phyloP scores from a whole-genome alignment of 139 green algal species.

The Prasinococcaceae sp. region DNA sequence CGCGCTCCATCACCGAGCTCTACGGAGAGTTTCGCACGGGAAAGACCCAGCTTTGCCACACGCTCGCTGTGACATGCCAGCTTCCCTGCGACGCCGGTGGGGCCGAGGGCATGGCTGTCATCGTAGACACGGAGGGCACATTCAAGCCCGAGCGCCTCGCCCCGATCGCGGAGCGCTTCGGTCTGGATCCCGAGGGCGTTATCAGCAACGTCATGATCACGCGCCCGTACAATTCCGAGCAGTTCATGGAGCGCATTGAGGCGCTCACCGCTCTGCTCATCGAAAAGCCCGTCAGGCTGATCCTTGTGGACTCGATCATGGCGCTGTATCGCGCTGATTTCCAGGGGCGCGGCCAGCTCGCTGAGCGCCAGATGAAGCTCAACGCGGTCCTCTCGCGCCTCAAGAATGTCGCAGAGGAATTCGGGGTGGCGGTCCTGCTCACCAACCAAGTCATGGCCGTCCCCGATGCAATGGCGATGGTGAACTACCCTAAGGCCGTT shows the following conservation, averaged over 20 bases:
- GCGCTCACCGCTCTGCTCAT: constrained; percentile 54
- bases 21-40: constrained; percentile 60
- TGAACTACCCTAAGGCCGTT: constrained; percentile 66
- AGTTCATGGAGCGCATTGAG: constrained; percentile 50
- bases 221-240: constrained; percentile 62
- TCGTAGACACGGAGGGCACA: constrained; percentile 85
- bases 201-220: constrained; percentile 61
- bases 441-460: constrained; percentile 77
- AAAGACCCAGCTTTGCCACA: constrained; percentile 67
- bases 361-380: constrained; percentile 82
- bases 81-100: constrained; percentile 35
- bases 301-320: constrained; percentile 76
- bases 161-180: constrained; percentile 67
- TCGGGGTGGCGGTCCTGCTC: constrained; percentile 71
- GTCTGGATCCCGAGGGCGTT: constrained; percentile 55
- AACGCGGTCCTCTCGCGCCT: constrained; percentile 47
- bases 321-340: constrained; percentile 73
- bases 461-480: constrained; percentile 42
- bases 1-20: constrained; percentile 62
- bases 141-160: constrained; percentile 71
- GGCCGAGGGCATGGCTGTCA: constrained; percentile 35
- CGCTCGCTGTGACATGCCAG: constrained; percentile 66
- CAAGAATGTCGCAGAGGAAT: constrained; percentile 74
- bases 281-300: constrained; percentile 53
- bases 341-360: constrained; percentile 69